Conservation (phyloP, 345 rosid species). For the Cardamine resedifolia region DNA sequence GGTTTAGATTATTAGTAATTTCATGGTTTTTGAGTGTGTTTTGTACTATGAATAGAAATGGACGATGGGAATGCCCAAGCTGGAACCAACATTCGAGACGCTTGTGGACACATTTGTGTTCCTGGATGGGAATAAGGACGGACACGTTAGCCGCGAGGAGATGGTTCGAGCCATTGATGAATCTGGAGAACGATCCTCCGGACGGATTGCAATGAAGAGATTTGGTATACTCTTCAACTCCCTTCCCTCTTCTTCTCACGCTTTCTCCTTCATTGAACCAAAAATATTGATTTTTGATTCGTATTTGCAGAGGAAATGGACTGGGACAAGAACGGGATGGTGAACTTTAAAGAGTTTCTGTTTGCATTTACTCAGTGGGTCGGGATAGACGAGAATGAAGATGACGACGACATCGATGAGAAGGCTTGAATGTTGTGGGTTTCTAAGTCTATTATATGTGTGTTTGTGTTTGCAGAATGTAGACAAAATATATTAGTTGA, state of each 20-base stretch:
- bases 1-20: neutral
- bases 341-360: constrained; percentile 90
- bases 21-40: neutral
- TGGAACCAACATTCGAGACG: constrained; percentile 85
- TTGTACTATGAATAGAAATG: constrained; percentile 46
- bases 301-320: constrained; percentile 91
- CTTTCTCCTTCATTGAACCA: neutral
- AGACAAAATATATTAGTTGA: constrained; percentile 18
- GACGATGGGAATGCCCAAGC: constrained; percentile 63
- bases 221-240: constrained; percentile 50
- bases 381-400: constrained; percentile 76
- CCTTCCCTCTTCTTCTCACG: constrained; percentile 3
- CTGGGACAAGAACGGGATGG: constrained; percentile 95
- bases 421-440: constrained; percentile 12
- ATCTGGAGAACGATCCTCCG: constrained; percentile 87
- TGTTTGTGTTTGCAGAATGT: constrained; percentile 14
- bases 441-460: constrained; percentile 3
- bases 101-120: constrained; percentile 84
- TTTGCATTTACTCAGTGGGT: constrained; percentile 95
- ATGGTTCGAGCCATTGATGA: constrained; percentile 84
- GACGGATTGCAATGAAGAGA: constrained; percentile 88
- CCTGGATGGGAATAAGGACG: constrained; percentile 88
- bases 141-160: constrained; percentile 84
- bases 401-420: constrained; percentile 46
- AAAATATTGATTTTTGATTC: neutral